phyloP scores from a whole-genome alignment of 2,329 filamentous ascomycete genomes.

The Fusarium xylarioides region DNA sequence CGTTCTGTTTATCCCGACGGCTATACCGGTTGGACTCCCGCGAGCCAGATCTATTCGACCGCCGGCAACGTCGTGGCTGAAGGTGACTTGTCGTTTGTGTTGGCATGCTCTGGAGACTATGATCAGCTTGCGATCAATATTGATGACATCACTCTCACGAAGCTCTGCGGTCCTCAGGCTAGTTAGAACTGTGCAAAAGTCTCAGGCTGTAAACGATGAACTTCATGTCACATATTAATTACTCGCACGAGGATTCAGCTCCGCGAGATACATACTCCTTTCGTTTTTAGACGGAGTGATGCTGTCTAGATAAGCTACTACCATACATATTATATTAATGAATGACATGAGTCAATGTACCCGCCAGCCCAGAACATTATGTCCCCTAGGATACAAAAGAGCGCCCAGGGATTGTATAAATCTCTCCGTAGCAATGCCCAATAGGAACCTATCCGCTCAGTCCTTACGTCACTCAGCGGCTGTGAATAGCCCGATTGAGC shows the following conservation, averaged over 20 bases:
- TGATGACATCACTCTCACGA: neutral
- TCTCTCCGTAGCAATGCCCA: accelerated
- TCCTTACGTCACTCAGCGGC: neutral
- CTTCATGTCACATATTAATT: accelerated
- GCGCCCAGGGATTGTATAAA: neutral
- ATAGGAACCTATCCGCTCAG: no score
- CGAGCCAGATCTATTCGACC: neutral
- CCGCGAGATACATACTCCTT: neutral
- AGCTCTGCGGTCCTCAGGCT: neutral
- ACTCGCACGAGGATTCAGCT: accelerated
- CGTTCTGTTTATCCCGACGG: accelerated
- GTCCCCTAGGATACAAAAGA: neutral
- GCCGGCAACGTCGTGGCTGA: neutral
- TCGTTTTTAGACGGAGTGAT: neutral
- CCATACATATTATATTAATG: accelerated
- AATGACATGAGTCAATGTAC: neutral
- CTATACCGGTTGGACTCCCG: accelerated
- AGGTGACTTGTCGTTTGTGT: neutral
- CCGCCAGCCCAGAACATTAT: accelerated
- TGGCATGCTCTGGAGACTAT: neutral
- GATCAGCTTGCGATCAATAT: neutral
- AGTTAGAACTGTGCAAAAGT: accelerated
- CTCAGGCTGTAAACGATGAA: neutral
- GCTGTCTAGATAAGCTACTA: neutral
- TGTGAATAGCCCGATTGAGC: neutral